These are phyloP conservation scores for Leishmania lainsoni DNA, from an alignment of 208 protist genomes.

Conservation along the genomic window DNA sequence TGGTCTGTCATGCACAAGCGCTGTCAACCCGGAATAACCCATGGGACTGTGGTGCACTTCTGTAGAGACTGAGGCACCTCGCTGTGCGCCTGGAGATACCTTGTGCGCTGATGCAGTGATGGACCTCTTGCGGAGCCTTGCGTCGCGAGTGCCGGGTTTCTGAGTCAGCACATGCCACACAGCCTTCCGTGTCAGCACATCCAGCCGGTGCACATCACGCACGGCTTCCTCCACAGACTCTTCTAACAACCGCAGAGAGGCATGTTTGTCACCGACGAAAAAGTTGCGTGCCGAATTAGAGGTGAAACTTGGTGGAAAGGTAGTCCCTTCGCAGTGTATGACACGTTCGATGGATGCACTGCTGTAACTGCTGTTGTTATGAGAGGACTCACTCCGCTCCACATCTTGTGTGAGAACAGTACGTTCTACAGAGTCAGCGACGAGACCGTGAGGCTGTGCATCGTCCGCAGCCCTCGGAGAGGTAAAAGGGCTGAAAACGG, in stretches of 20 bases:
- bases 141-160: neutral
- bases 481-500: neutral
- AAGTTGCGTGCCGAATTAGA: neutral
- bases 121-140: neutral
- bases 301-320: neutral
- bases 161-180: constrained; percentile 63
- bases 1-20: constrained; percentile 20
- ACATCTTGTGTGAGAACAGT: neutral
- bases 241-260: constrained; percentile 32
- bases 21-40: neutral
- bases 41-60: neutral
- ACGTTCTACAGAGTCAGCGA: neutral
- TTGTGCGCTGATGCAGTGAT: neutral
- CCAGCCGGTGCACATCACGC: constrained; percentile 42
- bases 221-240: constrained; percentile 40
- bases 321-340: constrained; percentile 6
- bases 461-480: neutral
- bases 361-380: constrained; percentile 6
- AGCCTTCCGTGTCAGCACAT: constrained; percentile 53
- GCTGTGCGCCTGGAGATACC: neutral
- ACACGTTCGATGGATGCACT: constrained; percentile 29
- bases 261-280: neutral
- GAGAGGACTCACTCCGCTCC: neutral
- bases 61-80: neutral
- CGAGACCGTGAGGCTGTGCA: neutral